A percentile compares a stretch with the other conserved stretches of the same genome.
phyloP scores from a whole-genome alignment of 371 early-diverging fungal species.

The Lichtheimia ramosa region DNA sequence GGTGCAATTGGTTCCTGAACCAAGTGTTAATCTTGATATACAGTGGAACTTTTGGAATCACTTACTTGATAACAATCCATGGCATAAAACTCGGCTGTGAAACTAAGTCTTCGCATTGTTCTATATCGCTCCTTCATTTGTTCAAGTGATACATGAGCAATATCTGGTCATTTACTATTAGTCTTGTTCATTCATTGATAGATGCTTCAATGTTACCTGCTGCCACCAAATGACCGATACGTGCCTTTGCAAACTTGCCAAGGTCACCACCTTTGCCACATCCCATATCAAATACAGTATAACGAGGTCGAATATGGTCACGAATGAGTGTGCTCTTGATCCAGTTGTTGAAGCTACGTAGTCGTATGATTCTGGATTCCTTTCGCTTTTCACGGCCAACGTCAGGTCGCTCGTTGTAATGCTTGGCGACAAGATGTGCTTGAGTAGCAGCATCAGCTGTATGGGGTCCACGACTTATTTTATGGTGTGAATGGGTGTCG shows the following conservation, averaged over 20 bases:
- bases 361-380: conserved; percentile 81
- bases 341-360: conserved; percentile 97
- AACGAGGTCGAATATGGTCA: conserved; percentile 52
- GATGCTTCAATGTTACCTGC: conserved; percentile 40
- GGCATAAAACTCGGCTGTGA: conserved; percentile 73
- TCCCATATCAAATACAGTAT: conserved; percentile 89
- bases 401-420: conserved; percentile 92
- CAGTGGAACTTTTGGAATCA: too few relatives aligned
- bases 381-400: conserved; percentile 73
- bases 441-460: conserved; percentile 8
- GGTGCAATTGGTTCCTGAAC: conserved; percentile 58
- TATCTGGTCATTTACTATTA: conserved; percentile 63
- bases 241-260: conserved; percentile 83
- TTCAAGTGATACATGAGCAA: conserved; percentile 89
- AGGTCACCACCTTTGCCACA: conserved; percentile 99
- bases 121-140: conserved; percentile 84
- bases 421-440: conserved; percentile 71
- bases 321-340: conserved; percentile 87
- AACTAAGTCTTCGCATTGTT: conserved; percentile 54
- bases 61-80: conserved; percentile 81
- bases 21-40: not conserved
- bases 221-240: conserved; percentile 74
- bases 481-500: not conserved
- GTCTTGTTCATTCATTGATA: not conserved
- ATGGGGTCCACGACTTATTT: conserved; percentile 4